These are phyloP conservation scores for Phallus indusiatus DNA, from an alignment of 768 basidiomycete genomes.

Conservation along the genomic window DNA sequence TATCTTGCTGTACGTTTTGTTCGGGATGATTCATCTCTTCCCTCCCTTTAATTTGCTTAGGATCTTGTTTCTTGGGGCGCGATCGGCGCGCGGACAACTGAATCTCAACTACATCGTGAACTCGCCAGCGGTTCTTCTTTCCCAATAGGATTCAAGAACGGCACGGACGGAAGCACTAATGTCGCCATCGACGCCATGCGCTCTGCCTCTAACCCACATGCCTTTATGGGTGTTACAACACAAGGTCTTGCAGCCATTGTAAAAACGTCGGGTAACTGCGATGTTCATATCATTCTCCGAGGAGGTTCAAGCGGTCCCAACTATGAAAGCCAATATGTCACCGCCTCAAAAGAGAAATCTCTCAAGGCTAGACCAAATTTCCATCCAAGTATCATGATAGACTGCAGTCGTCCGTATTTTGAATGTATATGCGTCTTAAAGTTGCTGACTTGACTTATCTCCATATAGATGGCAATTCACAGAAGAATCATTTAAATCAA, in stretches of 20 bases:
- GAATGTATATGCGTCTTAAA: not conserved
- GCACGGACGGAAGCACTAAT: conserved; percentile 86
- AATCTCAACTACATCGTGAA: conserved; percentile 94
- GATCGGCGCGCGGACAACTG: conserved; percentile 95
- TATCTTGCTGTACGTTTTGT: conserved; percentile 56
- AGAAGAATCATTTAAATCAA: conserved; percentile 91
- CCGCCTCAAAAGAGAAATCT: conserved; percentile 50
- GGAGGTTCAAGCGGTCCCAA: conserved; percentile 91
- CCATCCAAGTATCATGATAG: conserved; percentile 75
- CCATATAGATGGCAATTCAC: conserved; percentile 82
- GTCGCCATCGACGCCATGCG: conserved; percentile 98
- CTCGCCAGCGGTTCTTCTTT: conserved; percentile 44
- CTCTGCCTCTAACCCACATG: conserved; percentile 83
- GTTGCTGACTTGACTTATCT: not conserved
- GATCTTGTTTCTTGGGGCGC: conserved; percentile 82
- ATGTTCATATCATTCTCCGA: conserved; percentile 93
- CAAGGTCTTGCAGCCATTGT: conserved; percentile 89
- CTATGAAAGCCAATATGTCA: conserved; percentile 65
- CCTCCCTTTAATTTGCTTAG: conserved; percentile 26
- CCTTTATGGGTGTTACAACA: conserved; percentile 90
- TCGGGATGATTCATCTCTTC: not conserved
- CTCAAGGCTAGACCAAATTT: conserved; percentile 46
- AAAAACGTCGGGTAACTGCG: conserved; percentile 70
- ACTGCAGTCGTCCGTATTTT: conserved; percentile 60
- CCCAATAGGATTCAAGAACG: conserved; percentile 87